Evolutionary conservation across 371 early-diverging fungal species (phyloP).

Genomic region (Mucor ambiguus): DNA sequence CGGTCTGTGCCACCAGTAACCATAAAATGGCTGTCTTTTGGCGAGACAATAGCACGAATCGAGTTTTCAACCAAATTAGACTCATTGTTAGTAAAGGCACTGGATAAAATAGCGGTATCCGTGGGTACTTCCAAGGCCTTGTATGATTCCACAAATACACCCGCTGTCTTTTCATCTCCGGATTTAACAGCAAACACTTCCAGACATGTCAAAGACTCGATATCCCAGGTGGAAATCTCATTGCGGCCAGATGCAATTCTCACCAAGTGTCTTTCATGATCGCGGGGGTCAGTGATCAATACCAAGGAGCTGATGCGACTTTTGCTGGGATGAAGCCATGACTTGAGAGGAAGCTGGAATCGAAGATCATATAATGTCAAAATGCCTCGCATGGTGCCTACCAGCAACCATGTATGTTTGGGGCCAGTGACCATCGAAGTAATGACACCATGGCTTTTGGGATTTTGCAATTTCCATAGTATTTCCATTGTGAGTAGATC

Average conservation of each 20-base stretch:
- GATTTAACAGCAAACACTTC: slow-evolving; percentile 69
- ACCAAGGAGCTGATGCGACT: slow-evolving; percentile 68
- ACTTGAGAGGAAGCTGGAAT: slow-evolving; percentile 74
- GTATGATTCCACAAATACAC: slow-evolving; percentile 51
- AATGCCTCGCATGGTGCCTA: slow-evolving; percentile 85
- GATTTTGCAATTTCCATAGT: slow-evolving; percentile 66
- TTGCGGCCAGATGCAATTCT: slow-evolving; percentile 72
- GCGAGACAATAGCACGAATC: slow-evolving; percentile 57
- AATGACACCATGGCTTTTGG: slow-evolving; percentile 61
- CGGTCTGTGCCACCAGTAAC: slow-evolving; percentile 84
- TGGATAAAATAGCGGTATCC: slow-evolving; percentile 52
- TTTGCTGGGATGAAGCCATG: slow-evolving; percentile 82
- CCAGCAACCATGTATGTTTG: slow-evolving; percentile 67
- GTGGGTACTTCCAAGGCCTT: slow-evolving; percentile 60
- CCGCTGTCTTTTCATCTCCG: slow-evolving; percentile 59
- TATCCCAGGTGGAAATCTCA: slow-evolving; percentile 87
- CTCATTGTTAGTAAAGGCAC: slow-evolving; percentile 57
- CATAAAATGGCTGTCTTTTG: slow-evolving; percentile 64
- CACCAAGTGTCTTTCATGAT: slow-evolving; percentile 38
- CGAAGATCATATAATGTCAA: slow-evolving; percentile 85
- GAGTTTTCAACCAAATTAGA: slow-evolving; percentile 56
- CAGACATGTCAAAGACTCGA: slow-evolving; percentile 71
- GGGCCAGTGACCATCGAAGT: slow-evolving; percentile 75
- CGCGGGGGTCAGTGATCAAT: slow-evolving; percentile 52
- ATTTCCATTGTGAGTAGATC: slow-evolving; percentile 76